These are phyloP conservation scores for Cytospora piceicola DNA, from an alignment of 2,329 filamentous ascomycete species.

Conservation along the genomic window DNA sequence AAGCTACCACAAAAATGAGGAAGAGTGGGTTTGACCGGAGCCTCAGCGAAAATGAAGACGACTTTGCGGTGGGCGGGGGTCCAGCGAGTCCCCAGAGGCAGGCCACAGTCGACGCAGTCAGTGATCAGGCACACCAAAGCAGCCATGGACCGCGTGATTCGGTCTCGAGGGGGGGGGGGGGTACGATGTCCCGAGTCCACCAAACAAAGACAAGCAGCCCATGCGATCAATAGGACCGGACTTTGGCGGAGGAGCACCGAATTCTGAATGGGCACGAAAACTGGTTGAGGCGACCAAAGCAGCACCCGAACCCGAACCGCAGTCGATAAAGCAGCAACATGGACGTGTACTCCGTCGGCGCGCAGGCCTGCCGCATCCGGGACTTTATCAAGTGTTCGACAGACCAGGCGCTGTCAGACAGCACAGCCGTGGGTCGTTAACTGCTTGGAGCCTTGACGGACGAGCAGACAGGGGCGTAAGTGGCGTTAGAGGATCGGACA, in stretches of 20 bases:
- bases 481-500: background rate
- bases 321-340: background rate
- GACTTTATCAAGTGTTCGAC: background rate
- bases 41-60: no score
- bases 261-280: background rate
- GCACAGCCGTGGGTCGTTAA: background rate
- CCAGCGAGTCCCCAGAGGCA: background rate
- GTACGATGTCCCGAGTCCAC: background rate
- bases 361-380: background rate
- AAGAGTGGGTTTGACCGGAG: no score
- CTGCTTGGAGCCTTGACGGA: background rate
- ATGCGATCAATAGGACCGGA: no score
- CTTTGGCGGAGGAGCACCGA: no score
- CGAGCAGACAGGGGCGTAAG: background rate
- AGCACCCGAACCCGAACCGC: background rate
- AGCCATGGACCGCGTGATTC: background rate
- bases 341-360: background rate
- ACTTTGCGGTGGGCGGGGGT: no score
- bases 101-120: background rate
- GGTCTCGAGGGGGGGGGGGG: no score
- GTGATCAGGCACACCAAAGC: background rate
- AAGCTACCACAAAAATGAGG: background rate
- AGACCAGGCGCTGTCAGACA: background rate
- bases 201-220: background rate
- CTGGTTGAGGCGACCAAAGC: background rate